Base-by-base conservation (phyloP, 441 rosid species). In the Gossypium trilobum region DNA sequence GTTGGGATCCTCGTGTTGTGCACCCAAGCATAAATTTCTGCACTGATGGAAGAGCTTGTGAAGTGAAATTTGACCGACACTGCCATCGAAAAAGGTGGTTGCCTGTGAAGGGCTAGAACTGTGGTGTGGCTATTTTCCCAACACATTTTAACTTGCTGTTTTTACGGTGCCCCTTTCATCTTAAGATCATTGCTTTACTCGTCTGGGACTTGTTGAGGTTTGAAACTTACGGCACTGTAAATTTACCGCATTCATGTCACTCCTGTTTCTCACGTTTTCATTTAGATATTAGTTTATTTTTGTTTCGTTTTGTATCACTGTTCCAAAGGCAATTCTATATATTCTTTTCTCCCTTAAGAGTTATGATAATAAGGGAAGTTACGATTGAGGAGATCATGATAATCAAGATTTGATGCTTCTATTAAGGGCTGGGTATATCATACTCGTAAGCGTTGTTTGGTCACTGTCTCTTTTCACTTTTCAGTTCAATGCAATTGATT, bases 171-270 rank as follows among this genome's bases (percentile, higher is more conserved):
- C 66, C 44, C 39, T 54, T 60, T 77, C 54, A 2, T 68, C 39
- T 54, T 7, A 61, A 68, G 52, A 20, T 55, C 27, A 31, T 59
- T 68, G 27, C 29, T 51, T 51, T 23, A 8, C 17, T 52, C 9
- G 9, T 25, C 29, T 68, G 73, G 25, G 58, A 51, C 44, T 66
- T 29, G 4, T 13, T 8, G 5, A 17, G 39, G 67, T 59, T 59
- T 72, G 58, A 27, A 73, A 58, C 36, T 22, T 57, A 27, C 8
- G 68, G 73, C 70, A 64, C 11, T 72, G 73, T 77, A 77, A 77
- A 59, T 72, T 39, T 44, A 20, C 56, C 51, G 46, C 42, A 36
- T 36, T 36, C 42, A 13, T 71, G 39, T 48, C 5, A 2, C 44
- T 17, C 42, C 42, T 36, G 42, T 36, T 36, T 66, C 70, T 22